These are phyloP conservation scores for Verticillium nubilum DNA, from an alignment of 2,329 filamentous ascomycete species.

Conservation along the genomic window DNA sequence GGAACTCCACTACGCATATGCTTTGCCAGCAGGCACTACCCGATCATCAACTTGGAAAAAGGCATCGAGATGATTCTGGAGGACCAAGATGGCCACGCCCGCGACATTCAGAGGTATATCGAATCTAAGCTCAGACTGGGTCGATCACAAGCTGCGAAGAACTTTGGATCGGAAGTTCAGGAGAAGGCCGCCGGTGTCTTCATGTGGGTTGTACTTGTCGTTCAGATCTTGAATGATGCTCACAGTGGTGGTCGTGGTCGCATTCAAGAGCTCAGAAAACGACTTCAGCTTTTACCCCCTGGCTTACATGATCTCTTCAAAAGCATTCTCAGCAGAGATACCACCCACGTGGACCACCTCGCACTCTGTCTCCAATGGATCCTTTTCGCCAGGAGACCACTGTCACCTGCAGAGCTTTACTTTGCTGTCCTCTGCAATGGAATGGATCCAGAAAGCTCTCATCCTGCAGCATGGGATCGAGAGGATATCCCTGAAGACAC, in stretches of 20 bases:
- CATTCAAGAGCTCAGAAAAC: conserved; percentile 16
- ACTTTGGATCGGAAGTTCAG: neutral
- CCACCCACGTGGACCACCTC: conserved; percentile 26
- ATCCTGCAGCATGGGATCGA: conserved; percentile 14
- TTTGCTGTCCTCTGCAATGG: conserved; percentile 9
- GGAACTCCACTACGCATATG: neutral
- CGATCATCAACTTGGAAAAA: conserved; percentile 1
- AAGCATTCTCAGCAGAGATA: conserved; percentile 33
- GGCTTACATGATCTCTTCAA: conserved; percentile 34
- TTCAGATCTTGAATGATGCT: conserved; percentile 32
- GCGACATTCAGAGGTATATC: conserved; percentile 20
- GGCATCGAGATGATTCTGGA: conserved; percentile 3
- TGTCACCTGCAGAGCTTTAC: conserved; percentile 16
- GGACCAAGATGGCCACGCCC: conserved; percentile 3
- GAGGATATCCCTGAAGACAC: conserved; percentile 8
- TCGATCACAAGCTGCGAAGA: neutral
- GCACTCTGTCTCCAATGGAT: conserved; percentile 37
- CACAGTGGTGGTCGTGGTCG: conserved; percentile 17
- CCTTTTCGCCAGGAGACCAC: conserved; percentile 30
- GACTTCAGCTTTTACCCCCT: conserved; percentile 11
- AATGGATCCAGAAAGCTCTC: neutral
- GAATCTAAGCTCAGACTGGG: neutral
- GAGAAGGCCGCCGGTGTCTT: conserved; percentile 28
- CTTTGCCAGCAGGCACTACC: conserved; percentile 6
- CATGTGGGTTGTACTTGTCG: conserved; percentile 35